A percentile compares a stretch with the other conserved stretches of the same genome.
Evolutionary conservation across 148 eudicot species (phyloP).

Genomic region (Vaccinium macrocarpon): DNA sequence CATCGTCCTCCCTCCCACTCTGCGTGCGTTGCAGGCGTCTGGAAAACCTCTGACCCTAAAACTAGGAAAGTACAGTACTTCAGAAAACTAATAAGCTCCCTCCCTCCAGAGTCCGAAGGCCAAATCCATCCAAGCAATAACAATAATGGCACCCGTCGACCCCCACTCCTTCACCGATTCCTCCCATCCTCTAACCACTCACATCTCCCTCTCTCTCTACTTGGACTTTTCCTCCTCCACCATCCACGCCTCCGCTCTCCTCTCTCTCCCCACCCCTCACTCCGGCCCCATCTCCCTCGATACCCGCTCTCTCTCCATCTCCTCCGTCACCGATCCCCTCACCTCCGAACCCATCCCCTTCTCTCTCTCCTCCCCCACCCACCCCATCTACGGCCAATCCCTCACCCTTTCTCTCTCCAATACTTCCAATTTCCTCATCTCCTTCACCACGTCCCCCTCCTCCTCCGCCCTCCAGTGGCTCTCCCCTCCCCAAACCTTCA

Average conservation of each 20-base stretch:
- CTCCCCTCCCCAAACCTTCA: constrained; percentile 70
- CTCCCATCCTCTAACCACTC: constrained; percentile 49
- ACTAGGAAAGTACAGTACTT: no score
- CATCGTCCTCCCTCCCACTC: no score
- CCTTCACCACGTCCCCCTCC: constrained; percentile 23
- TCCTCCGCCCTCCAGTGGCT: constrained; percentile 94
- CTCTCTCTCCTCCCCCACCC: constrained; percentile 37
- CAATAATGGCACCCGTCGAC: constrained; percentile 39
- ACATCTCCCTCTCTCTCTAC: constrained; percentile 49
- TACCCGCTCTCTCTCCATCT: constrained; percentile 52
- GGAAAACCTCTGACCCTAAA: no score
- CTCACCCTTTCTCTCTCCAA: constrained; percentile 31
- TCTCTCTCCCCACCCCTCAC: constrained; percentile 36
- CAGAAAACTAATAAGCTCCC: no score
- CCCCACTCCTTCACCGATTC: constrained; percentile 57
- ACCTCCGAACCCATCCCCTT: constrained; percentile 40
- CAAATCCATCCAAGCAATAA: no score
- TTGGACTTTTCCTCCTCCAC: constrained; percentile 45
- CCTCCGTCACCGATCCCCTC: constrained; percentile 32
- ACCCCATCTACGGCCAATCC: constrained; percentile 42
- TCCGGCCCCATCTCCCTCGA: constrained; percentile 37
- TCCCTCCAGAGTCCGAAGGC: no score
- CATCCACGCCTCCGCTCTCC: constrained; percentile 36
- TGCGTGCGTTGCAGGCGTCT: no score
- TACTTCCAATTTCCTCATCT: constrained; percentile 28